phyloP scores from a whole-genome alignment of 2,329 filamentous ascomycete species.

The Colletotrichum eremochloae region DNA sequence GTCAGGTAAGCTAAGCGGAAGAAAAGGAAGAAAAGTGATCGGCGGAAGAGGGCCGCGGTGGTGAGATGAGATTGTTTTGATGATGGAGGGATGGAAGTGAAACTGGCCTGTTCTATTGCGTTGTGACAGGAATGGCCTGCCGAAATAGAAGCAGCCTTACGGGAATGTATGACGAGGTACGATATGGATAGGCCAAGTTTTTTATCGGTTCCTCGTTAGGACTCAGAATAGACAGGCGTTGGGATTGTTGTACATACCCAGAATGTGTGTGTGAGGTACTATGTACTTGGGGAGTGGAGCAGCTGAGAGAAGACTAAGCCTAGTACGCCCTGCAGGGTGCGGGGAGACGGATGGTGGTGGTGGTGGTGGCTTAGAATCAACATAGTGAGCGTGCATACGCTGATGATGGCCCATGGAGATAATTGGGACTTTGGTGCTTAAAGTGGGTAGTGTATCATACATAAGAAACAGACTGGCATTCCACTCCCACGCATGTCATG shows the following conservation, averaged over 20 bases:
- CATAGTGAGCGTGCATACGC: conserved; percentile 24
- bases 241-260: neutral
- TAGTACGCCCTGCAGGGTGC: conserved; percentile 14
- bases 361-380: conserved; percentile 38
- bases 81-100: neutral
- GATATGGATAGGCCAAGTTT: conserved; percentile 21
- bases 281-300: neutral
- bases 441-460: neutral
- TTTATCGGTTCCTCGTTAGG: neutral
- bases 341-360: conserved; percentile 4
- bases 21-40: neutral
- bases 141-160: conserved; percentile 28
- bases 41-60: neutral
- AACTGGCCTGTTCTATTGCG: neutral
- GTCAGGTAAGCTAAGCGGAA: conserved; percentile 12
- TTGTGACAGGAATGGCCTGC: neutral
- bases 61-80: neutral
- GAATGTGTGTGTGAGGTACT: neutral
- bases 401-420: conserved; percentile 11
- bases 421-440: neutral
- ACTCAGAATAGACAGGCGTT: neutral
- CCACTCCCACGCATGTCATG: neutral
- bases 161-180: conserved; percentile 6
- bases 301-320: neutral
- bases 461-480: neutral